phyloP scores from a whole-genome alignment of 257 asterid species.

The Nicotiana tabacum region DNA sequence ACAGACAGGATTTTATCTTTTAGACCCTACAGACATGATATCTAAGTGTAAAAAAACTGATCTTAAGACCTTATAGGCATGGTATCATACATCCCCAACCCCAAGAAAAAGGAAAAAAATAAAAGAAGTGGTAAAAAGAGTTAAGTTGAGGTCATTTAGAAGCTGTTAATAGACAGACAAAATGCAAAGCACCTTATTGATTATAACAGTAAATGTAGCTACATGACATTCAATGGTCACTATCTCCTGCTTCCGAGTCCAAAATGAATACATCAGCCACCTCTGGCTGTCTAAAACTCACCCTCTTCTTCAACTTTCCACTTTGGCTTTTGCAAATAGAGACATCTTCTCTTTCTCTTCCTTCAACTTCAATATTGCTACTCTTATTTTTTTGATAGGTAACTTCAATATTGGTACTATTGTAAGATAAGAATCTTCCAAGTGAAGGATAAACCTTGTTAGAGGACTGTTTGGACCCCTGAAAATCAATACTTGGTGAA shows the following conservation, averaged over 20 bases:
- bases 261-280: constrained; percentile 48
- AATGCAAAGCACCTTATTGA: background rate
- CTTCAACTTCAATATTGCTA: background rate
- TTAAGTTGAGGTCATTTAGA: background rate
- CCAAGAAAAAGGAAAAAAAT: background rate
- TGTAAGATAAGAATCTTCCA: constrained; percentile 9
- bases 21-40: too few species aligned
- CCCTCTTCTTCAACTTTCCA: constrained; percentile 45
- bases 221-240: background rate
- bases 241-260: constrained; percentile 14
- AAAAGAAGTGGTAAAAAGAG: background rate
- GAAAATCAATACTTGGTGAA: constrained; percentile 32
- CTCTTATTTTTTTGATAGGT: background rate
- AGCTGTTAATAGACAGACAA: background rate
- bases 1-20: too few species aligned
- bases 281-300: constrained; percentile 52
- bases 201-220: background rate
- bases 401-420: background rate
- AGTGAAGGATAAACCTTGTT: constrained; percentile 40
- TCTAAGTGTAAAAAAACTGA: too few species aligned
- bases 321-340: constrained; percentile 16
- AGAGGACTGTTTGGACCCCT: constrained; percentile 17
- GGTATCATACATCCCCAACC: too few species aligned
- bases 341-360: constrained; percentile 1
- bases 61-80: too few species aligned